Percentiles rank a stretch among this genome's conserved stretches.
phyloP scores from a whole-genome alignment of 2,329 filamentous ascomycete genomes.

The Onygenales sp. region DNA sequence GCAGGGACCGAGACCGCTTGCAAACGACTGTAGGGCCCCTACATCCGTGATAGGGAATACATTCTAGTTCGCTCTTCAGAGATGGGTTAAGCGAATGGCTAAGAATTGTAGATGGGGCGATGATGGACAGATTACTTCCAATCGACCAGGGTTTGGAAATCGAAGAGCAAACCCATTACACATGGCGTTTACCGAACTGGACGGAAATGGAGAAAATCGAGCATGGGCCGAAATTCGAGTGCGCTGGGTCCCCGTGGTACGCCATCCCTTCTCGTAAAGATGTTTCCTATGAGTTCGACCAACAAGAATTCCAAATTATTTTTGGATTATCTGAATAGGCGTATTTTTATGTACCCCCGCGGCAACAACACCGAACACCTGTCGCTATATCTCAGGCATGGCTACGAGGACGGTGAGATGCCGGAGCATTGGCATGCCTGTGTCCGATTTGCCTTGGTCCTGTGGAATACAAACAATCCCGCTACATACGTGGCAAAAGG shows the following conservation, averaged over 20 bases:
- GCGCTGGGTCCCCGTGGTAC: constrained; percentile 79
- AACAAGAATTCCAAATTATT: neutral
- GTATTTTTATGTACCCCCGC: constrained; percentile 2
- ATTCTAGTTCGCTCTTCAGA: too few species aligned
- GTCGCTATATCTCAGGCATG: constrained; percentile 7
- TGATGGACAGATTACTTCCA: constrained; percentile 70
- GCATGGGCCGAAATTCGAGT: constrained; percentile 80
- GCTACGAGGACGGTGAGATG: constrained; percentile 3
- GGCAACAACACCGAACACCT: constrained; percentile 3
- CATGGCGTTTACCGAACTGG: constrained; percentile 87
- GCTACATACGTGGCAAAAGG: neutral
- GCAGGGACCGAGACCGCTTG: neutral
- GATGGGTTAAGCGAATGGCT: neutral
- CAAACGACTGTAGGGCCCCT: neutral
- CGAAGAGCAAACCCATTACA: constrained; percentile 64
- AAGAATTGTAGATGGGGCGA: constrained; percentile 58
- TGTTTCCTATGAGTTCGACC: neutral
- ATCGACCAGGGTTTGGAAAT: constrained; percentile 71
- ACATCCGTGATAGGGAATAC: too few species aligned
- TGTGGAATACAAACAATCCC: constrained; percentile 7
- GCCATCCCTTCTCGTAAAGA: constrained; percentile 18
- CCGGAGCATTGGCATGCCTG: constrained; percentile 5
- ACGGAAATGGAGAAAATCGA: constrained; percentile 65
- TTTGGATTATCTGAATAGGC: neutral
- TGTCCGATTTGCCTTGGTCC: constrained; percentile 6